These are phyloP conservation scores for Pleurotus cornucopiae DNA, from an alignment of 768 basidiomycete species.

Conservation along the genomic window DNA sequence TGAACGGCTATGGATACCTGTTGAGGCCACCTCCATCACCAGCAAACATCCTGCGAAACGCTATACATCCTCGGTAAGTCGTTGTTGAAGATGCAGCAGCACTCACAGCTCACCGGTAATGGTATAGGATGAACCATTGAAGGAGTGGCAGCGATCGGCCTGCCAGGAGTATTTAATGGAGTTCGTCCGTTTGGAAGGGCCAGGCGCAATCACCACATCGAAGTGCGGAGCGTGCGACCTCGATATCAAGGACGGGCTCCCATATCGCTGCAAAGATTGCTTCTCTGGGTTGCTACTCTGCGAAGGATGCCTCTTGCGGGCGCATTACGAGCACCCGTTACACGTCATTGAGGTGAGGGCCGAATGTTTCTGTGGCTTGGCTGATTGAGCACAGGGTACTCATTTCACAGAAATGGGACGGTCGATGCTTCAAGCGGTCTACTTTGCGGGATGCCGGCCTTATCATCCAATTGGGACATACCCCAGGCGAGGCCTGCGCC, in stretches of 20 bases:
- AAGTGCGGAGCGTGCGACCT: not conserved
- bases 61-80: not conserved
- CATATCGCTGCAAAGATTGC: not conserved
- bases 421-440: conserved; percentile 3
- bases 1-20: not conserved
- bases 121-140: not conserved
- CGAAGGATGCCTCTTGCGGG: not conserved
- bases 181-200: not conserved
- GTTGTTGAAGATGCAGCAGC: not conserved
- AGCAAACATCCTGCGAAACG: not conserved
- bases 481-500: not conserved
- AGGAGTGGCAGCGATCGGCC: not conserved
- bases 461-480: conserved; percentile 12
- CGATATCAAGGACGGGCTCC: not conserved
- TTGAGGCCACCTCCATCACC: not conserved
- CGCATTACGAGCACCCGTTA: not conserved
- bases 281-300: not conserved
- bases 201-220: not conserved
- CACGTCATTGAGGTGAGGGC: not conserved
- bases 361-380: not conserved
- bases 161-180: not conserved
- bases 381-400: not conserved
- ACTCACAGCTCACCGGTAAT: not conserved
- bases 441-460: conserved; percentile 13
- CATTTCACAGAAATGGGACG: conserved; percentile 6